A percentile compares a stretch with the other conserved stretches of the same genome.
Evolutionary conservation across 257 asterid species (phyloP).

Genomic region (Nicotiana otophora): DNA sequence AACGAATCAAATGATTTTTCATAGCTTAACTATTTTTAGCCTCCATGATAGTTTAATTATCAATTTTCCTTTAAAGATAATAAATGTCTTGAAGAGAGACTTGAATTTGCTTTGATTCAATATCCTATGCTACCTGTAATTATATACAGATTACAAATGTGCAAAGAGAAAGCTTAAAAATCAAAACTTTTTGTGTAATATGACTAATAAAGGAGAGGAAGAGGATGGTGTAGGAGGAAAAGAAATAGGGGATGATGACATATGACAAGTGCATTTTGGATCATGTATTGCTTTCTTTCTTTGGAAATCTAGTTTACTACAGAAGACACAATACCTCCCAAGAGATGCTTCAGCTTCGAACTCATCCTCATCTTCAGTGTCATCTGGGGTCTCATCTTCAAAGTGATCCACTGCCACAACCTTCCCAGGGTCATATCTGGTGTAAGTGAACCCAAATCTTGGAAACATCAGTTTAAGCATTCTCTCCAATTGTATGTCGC

Average conservation of each 20-base stretch:
- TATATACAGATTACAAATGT: slow-evolving; percentile 26
- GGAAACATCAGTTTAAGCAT: slow-evolving; percentile 37
- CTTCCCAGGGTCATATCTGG: slow-evolving; percentile 45
- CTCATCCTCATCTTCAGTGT: slow-evolving; percentile 27
- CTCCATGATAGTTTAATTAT: background rate
- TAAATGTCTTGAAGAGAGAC: background rate
- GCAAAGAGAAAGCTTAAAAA: slow-evolving; percentile 19
- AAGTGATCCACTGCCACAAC: slow-evolving; percentile 25
- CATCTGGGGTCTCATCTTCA: slow-evolving; percentile 35
- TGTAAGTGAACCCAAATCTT: slow-evolving; percentile 38
- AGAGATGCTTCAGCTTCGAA: slow-evolving; percentile 20
- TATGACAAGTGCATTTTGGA: slow-evolving; percentile 60
- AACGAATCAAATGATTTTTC: background rate
- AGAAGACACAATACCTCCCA: slow-evolving; percentile 65
- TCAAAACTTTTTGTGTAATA: slow-evolving; percentile 28
- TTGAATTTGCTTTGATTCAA: background rate
- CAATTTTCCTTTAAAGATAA: background rate
- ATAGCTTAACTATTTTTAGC: background rate
- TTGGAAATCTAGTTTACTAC: slow-evolving; percentile 61
- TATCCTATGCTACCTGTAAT: slow-evolving; percentile 17
- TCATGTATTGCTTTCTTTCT: slow-evolving; percentile 45
- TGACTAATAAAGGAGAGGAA: slow-evolving; percentile 41
- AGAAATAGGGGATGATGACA: slow-evolving; percentile 38
- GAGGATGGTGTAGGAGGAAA: slow-evolving; percentile 45
- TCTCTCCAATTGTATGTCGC: slow-evolving; percentile 26